Percentiles rank a stretch among this genome's conserved stretches.
phyloP scores from a whole-genome alignment of 208 protist species.

The Polymyxa betae region DNA sequence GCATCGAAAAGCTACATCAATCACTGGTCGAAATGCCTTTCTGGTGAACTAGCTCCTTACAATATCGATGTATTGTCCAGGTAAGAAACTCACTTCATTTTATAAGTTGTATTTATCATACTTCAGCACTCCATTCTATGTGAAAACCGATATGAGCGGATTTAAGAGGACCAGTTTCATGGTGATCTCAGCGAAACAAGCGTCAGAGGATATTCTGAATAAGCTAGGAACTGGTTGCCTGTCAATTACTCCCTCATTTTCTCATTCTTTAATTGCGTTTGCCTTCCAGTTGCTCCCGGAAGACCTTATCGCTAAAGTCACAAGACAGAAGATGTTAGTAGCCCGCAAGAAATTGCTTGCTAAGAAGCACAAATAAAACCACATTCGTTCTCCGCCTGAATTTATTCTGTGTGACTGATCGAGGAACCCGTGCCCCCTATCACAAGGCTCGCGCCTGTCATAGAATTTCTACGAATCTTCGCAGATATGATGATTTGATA shows the following conservation, averaged over 20 bases:
- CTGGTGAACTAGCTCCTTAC: conserved; percentile 5
- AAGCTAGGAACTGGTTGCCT: background rate
- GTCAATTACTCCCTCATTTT: background rate
- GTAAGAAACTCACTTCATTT: background rate
- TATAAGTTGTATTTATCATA: background rate
- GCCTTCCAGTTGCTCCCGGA: background rate
- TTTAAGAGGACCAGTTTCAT: background rate
- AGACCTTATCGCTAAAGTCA: background rate
- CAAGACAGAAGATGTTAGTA: background rate
- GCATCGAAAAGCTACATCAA: conserved; percentile 31
- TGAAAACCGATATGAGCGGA: conserved; percentile 23
- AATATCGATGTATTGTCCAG: conserved; percentile 14
- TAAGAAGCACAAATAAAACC: background rate
- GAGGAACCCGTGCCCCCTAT: too few species aligned
- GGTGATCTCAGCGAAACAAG: conserved; percentile 1
- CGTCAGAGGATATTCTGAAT: background rate
- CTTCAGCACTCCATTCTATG: background rate
- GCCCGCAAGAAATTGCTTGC: conserved; percentile 1
- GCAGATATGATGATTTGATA: too few species aligned
- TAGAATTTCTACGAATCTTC: too few species aligned
- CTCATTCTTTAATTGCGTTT: background rate
- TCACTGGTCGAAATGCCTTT: background rate
- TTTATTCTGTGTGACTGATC: too few species aligned
- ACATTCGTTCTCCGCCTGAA: too few species aligned
- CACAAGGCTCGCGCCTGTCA: too few species aligned